Conservation (phyloP, 768 basidiomycete genomes). For the Lentinula aciculospora region DNA sequence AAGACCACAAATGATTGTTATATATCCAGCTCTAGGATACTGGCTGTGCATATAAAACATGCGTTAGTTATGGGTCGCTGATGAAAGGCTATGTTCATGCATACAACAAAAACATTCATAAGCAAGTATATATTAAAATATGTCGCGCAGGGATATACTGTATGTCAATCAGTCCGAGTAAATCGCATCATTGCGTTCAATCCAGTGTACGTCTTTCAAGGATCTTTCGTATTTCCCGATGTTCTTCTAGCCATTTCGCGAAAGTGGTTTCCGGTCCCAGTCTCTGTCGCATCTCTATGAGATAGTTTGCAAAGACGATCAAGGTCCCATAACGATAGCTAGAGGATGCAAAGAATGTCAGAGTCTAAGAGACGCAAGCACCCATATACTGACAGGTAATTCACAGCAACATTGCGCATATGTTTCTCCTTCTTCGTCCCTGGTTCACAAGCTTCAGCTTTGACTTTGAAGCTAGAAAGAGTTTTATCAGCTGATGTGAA, state of each 20-base stretch:
- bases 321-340: conserved; percentile 88
- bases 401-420: conserved; percentile 70
- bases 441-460: conserved; percentile 76
- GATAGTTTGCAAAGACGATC: conserved; percentile 92
- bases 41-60: neutral
- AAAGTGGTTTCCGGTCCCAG: conserved; percentile 45
- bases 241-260: conserved; percentile 77
- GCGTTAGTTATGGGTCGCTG: too few relatives aligned
- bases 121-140: too few relatives aligned
- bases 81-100: too few relatives aligned
- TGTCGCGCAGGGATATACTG: too few relatives aligned
- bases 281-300: conserved; percentile 61
- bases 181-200: conserved; percentile 17
- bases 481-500: neutral
- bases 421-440: conserved; percentile 75
- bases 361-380: neutral
- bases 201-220: conserved; percentile 67
- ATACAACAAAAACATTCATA: too few relatives aligned
- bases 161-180: too few relatives aligned
- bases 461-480: conserved; percentile 75
- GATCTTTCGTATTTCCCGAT: conserved; percentile 77
- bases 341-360: neutral
- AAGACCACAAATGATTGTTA: neutral
- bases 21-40: neutral
- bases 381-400: conserved; percentile 65